Evolutionary conservation across 495 filamentous ascomycete genomes (phyloP), one percentile per base, ranked within the genome.

Genomic region (Collariella sp.): DNA sequence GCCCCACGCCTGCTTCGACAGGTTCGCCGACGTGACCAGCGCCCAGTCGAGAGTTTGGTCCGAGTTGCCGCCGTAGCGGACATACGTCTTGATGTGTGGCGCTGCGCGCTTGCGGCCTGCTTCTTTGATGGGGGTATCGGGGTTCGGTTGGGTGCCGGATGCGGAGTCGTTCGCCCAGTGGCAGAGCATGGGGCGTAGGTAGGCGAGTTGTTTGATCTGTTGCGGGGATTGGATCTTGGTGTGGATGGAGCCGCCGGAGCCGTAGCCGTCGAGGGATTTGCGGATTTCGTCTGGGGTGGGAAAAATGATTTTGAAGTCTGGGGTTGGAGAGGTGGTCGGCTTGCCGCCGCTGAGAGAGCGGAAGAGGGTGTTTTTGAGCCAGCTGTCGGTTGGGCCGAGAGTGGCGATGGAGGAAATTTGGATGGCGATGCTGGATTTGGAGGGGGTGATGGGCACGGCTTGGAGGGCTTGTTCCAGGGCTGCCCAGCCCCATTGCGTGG

Each of bases 1-100:
- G n/a, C 90, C 90, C 90, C 90, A 96, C 0, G 90, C 90, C 64
- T 95, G 90, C 51, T 82, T 94, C 0, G 87, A 91, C 4, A 96
- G 68, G 60, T 95, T 95, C 13, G 90, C 89, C 9, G 86, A 89
- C 1, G 88, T 90, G 7, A 93, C 62, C 59, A 96, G 77, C 18
- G 88, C 89, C 90, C 90, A 96, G 60, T 91, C 87, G 35, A 95
- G 87, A 19, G 50, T 24, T 12, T 33, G 43, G 1, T 68, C 67
- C 56, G 75, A 71, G 1, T 55, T 61, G 49, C 81, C 70, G 10
- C 73, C 62, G 62, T 84, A 94, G 5, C 88, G 81, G 43, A 91
- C 82, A 55, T 93, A 96, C 0, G 89, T 95, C 66, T 96, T 96
- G 58, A 95, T 87, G 62, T 96, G 90, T 0, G 90, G 90, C 3